Evolutionary conservation across 345 rosid species (phyloP), one percentile per base, ranked within the genome.

Genomic region (Acer saccharum): DNA sequence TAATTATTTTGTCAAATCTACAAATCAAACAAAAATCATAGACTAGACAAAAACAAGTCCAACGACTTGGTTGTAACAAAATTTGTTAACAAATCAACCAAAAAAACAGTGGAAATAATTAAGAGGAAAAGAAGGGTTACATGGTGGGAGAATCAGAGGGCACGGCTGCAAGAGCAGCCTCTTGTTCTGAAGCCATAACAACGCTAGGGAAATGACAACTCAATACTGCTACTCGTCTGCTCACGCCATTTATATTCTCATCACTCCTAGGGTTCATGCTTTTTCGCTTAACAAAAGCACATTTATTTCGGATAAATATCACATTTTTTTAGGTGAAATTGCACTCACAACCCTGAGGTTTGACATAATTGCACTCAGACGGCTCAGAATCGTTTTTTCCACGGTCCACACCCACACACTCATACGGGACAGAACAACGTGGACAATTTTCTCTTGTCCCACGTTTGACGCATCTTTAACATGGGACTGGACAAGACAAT

Each of bases 1-100:
- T 92, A 27, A 95, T 95, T 76, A 95, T 93, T 78, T 93, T 95
- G 85, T 95, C 98, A 81, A 92, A 95, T 81, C 99, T 93, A 91
- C 84, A 86, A 12, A 63, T 74, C 13, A 18, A 60, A 10, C 18
- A 66, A 41, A 32, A 46, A 27, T 35, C 39, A 69, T 14, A 23
- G 5, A 44, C 21, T 44, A 63, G 32, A 14, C 43, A 73, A 10
- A n/a, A 46, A 46, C 50, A 46, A 46, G 3, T 46, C 50, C 11
- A 43, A 43, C 46, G 46, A 1, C 44, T 41, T 41, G 44, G 48
- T 8, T 7, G 10, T 10, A 46, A 10, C 50, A 46, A 46, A 46
- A 46, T 10, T 46, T 46, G 50, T 43, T 43, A 9, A 43, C 46
- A 50, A 50, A 50, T 14, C 55, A 50, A 50, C 55, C 18, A 14